Evolutionary conservation across 1,139 yeast genomes (phyloP), one percentile per base, ranked within the genome.

Genomic region (Suhomyces bokatorum): DNA sequence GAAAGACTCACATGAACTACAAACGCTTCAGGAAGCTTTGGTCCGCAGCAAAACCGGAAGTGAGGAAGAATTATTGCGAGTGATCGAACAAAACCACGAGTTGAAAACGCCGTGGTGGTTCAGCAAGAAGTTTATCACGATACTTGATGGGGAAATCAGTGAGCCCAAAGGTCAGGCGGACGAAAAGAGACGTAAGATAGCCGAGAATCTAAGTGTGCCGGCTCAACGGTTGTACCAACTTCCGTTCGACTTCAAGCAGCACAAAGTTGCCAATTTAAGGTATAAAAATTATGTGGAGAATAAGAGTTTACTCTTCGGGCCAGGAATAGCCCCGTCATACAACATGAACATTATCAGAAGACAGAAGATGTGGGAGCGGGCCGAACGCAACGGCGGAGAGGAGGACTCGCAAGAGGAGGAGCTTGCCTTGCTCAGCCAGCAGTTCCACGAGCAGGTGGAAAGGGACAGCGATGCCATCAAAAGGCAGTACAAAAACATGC

Each of bases 1-100:
- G 43, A 73, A 81, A 40, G 76, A 82, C 0, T 84, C 77, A 1
- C 90, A 84, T 56, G 84, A 80, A 46, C 70, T 74, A 45, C 73
- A 72, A 46, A 62, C 65, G 42, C 57, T 65, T 16, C 61, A 67
- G 35, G 75, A 71, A 24, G 44, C 48, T 10, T 27, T 45, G 22
- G 32, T 20, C 14, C 43, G 36, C 27, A 35, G 29, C 8, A 45
- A 42, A 15, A 35, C 45, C 30, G 16, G 37, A 39, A 6, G 49
- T 62, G 37, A 58, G 58, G 56, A 54, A 10, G 69, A 63, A 13
- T 67, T 66, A 44, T 49, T 65, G 32, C 52, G 52, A 12, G 45
- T 68, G 30, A 56, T 72, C 37, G 69, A 69, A 40, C 55, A 59
- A 34, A 75, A 71, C 48, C 65, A 67, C 50, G 65, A 64, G 32